phyloP scores from a whole-genome alignment of 257 asterid species.

The Nicotiana undulata region DNA sequence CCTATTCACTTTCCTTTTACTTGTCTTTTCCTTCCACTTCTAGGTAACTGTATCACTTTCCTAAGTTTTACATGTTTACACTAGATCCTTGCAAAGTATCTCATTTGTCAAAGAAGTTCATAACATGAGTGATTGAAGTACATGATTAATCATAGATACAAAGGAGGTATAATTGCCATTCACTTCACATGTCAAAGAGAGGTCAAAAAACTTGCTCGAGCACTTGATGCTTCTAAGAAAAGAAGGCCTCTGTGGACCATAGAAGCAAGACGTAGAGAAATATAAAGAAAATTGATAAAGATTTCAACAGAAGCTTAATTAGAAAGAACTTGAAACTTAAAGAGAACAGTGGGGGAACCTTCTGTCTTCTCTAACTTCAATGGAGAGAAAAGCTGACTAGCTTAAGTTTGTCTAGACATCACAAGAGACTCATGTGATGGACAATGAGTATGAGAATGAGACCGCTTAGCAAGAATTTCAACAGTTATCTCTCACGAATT shows the following conservation, averaged over 20 bases:
- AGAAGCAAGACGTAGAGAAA: neutral
- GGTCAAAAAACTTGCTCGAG: neutral
- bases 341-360: neutral
- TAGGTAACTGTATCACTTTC: neutral
- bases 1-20: neutral
- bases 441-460: neutral
- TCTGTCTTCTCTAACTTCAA: neutral
- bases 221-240: neutral
- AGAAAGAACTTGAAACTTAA: neutral
- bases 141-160: neutral
- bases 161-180: neutral
- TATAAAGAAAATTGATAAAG: neutral
- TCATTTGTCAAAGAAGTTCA: neutral
- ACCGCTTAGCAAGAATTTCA: neutral
- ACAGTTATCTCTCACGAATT: neutral
- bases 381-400: neutral
- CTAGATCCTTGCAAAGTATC: neutral
- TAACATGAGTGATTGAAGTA: neutral
- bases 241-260: neutral
- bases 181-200: neutral
- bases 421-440: neutral
- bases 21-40: neutral
- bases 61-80: neutral
- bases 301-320: neutral
- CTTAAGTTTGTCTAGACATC: neutral